Evolutionary conservation across 305 asterid genomes (phyloP).

Genomic region (Stenogyne calaminthoides): DNA sequence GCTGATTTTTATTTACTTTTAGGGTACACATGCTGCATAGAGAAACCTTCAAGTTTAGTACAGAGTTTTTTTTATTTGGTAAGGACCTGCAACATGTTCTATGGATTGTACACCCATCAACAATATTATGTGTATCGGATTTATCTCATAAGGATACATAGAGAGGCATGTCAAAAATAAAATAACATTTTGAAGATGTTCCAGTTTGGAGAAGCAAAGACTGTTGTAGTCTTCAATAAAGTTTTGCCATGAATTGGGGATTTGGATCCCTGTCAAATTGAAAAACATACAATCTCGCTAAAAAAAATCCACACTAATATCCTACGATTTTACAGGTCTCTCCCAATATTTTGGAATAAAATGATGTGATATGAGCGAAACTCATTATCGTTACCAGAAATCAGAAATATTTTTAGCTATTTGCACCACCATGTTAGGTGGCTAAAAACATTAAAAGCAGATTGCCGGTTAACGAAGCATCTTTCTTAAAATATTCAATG

Average conservation of each 20-base stretch:
- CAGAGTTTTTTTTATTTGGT: not conserved
- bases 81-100: too few relatives aligned
- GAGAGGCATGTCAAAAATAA: not conserved
- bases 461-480: not conserved
- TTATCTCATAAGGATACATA: not conserved
- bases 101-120: too few relatives aligned
- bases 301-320: not conserved
- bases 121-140: not conserved
- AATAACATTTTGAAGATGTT: not conserved
- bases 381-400: constrained; percentile 9
- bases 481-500: not conserved
- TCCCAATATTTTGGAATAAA: not conserved
- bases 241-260: not conserved
- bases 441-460: constrained; percentile 10
- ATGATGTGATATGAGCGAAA: not conserved
- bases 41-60: not conserved
- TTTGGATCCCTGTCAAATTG: too few relatives aligned
- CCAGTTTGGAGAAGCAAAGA: constrained; percentile 2
- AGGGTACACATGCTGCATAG: not conserved
- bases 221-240: too few relatives aligned
- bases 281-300: not conserved
- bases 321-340: not conserved
- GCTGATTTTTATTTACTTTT: not conserved
- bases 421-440: not conserved
- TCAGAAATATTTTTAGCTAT: not conserved